Conservation (phyloP, 2,329 filamentous ascomycete genomes). For the Fusarium sp. region DNA sequence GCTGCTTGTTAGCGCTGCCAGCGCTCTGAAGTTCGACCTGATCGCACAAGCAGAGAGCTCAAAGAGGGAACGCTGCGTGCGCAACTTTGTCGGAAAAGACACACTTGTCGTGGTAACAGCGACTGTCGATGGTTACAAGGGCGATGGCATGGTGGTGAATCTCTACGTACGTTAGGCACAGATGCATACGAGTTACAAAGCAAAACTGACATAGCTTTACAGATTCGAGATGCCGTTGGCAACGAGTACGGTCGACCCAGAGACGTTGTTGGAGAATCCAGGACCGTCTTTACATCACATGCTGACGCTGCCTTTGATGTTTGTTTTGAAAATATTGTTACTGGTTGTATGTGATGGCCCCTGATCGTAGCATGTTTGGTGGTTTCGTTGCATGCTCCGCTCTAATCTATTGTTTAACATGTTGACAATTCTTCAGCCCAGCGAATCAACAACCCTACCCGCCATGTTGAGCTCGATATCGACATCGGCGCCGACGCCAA, state of each 20-base stretch:
- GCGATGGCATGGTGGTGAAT: conserved; percentile 92
- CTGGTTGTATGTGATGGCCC: conserved; percentile 67
- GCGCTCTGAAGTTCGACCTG: conserved; percentile 94
- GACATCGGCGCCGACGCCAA: conserved; percentile 97
- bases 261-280: conserved; percentile 90
- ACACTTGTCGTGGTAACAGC: conserved; percentile 96
- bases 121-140: conserved; percentile 83
- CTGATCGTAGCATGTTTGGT: background rate
- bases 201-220: conserved; percentile 25
- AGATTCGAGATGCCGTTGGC: conserved; percentile 95
- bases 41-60: conserved; percentile 68
- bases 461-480: conserved; percentile 89
- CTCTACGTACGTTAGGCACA: conserved; percentile 76
- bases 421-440: conserved; percentile 35
- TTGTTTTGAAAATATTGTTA: conserved; percentile 89
- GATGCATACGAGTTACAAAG: background rate
- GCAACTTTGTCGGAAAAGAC: conserved; percentile 93
- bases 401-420: background rate
- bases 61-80: conserved; percentile 87
- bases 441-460: conserved; percentile 57
- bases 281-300: conserved; percentile 93
- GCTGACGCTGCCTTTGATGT: conserved; percentile 94
- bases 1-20: conserved; percentile 62
- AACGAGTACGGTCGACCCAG: conserved; percentile 95
- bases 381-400: conserved; percentile 13